These are phyloP conservation scores for Phaffia tasmanica DNA, from an alignment of 768 basidiomycete species.

Conservation along the genomic window DNA sequence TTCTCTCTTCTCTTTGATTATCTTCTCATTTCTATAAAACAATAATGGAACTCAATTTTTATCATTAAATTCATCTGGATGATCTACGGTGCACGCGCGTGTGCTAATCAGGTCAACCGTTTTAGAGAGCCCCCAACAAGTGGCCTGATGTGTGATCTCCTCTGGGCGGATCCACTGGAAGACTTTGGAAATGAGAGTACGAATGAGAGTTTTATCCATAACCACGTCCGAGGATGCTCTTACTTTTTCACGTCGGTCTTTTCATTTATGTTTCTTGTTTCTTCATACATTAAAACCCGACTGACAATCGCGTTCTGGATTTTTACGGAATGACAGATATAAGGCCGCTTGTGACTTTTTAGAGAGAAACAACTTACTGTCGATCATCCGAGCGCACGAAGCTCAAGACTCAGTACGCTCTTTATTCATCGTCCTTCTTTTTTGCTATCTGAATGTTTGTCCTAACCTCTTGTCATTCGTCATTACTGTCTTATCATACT, in stretches of 20 bases:
- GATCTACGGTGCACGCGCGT: background rate
- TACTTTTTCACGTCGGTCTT: constrained; percentile 82
- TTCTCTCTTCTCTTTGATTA: constrained; percentile 21
- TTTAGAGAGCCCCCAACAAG: constrained; percentile 97
- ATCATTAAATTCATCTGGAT: constrained; percentile 9
- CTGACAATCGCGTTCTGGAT: background rate
- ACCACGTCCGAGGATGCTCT: constrained; percentile 91
- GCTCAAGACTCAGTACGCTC: constrained; percentile 58
- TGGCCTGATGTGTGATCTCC: constrained; percentile 95
- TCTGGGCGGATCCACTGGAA: constrained; percentile 97
- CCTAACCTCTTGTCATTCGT: background rate
- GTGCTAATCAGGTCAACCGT: constrained; percentile 64
- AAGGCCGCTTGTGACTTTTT: constrained; percentile 95
- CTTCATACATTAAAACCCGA: background rate
- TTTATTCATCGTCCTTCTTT: background rate
- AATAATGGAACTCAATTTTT: background rate
- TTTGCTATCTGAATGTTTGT: background rate
- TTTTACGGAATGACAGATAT: constrained; percentile 49
- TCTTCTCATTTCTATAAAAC: background rate
- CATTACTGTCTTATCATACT: no score
- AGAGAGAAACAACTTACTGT: constrained; percentile 89
- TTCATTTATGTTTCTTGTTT: background rate
- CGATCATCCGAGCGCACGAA: constrained; percentile 95
- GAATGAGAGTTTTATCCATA: constrained; percentile 80
- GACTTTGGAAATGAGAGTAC: constrained; percentile 93